Percentiles rank a stretch among this genome's conserved stretches.
Conservation (phyloP, 2,329 filamentous ascomycete genomes). For the Aaosphaeria pasadenensis region DNA sequence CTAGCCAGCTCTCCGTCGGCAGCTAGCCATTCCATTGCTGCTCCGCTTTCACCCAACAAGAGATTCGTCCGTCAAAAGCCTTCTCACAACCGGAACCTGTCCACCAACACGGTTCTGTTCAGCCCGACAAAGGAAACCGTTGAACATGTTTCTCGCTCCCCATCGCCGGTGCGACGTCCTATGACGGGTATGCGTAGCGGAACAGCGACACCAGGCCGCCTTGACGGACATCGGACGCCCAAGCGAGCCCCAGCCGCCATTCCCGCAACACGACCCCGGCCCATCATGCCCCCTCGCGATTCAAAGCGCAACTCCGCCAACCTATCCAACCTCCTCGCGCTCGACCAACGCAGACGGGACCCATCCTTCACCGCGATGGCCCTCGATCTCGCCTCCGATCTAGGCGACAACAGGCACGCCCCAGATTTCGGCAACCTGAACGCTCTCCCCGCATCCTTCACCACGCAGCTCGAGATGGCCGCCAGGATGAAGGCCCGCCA, state of each 20-base stretch:
- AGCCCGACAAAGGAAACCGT: constrained; percentile 57
- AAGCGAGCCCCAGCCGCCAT: constrained; percentile 33
- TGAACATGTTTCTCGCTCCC: constrained; percentile 24
- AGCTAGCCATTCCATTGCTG: constrained; percentile 30
- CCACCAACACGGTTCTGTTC: constrained; percentile 80
- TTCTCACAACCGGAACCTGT: constrained; percentile 71
- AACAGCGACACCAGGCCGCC: constrained; percentile 29
- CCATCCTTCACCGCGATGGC: constrained; percentile 63
- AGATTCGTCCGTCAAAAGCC: constrained; percentile 16
- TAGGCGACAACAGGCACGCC: constrained; percentile 60
- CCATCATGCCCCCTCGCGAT: constrained; percentile 47
- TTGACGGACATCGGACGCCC: constrained; percentile 40
- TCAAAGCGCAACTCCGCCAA: constrained; percentile 57
- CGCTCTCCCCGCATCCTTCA: constrained; percentile 71
- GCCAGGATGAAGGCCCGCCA: constrained; percentile 22
- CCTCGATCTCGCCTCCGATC: constrained; percentile 70
- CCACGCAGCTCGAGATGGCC: constrained; percentile 58
- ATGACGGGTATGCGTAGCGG: constrained; percentile 31
- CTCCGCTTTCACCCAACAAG: constrained; percentile 28
- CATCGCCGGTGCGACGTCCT: constrained; percentile 26
- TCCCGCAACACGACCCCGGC: constrained; percentile 25
- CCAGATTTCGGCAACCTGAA: constrained; percentile 61
- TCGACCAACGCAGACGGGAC: constrained; percentile 46
- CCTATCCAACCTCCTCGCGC: constrained; percentile 52
- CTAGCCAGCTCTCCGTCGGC: constrained; percentile 22